These are phyloP conservation scores for Spergularia bocconei DNA, from an alignment of 148 eudicot species.

Conservation along the genomic window DNA sequence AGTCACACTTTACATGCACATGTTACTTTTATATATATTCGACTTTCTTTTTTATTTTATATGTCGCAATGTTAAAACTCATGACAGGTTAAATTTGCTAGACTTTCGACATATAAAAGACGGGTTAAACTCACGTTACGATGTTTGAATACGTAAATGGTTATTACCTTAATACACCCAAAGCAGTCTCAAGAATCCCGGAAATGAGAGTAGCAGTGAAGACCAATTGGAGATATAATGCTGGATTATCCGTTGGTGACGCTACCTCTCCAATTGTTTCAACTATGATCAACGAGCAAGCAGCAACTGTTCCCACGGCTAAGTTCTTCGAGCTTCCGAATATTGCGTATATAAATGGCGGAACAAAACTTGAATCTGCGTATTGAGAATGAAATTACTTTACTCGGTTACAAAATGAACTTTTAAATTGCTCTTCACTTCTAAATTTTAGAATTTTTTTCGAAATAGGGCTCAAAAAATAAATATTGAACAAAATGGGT, in stretches of 20 bases:
- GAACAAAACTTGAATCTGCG: constrained; percentile 89
- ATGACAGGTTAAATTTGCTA: background rate
- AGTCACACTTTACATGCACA: too few relatives aligned
- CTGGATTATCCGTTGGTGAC: constrained; percentile 32
- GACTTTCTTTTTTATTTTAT: too few relatives aligned
- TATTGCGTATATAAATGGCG: constrained; percentile 66
- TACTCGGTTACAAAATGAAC: background rate
- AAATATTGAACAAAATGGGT: too few relatives aligned
- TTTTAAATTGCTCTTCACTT: too few relatives aligned
- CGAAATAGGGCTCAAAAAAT: too few relatives aligned
- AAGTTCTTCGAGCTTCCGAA: constrained; percentile 80
- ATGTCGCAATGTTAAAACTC: background rate
- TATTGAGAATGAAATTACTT: too few relatives aligned
- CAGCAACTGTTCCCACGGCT: constrained; percentile 86
- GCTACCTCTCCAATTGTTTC: constrained; percentile 46
- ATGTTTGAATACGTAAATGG: too few relatives aligned
- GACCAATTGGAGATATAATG: constrained; percentile 55
- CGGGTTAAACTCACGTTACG: too few relatives aligned
- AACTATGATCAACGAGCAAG: constrained; percentile 59
- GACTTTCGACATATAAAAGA: too few relatives aligned
- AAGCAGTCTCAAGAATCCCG: constrained; percentile 56
- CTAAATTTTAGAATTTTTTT: too few relatives aligned
- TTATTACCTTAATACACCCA: constrained; percentile 70
- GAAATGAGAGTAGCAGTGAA: constrained; percentile 74
- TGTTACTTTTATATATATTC: too few relatives aligned